These are phyloP conservation scores for Aethionema arabicum DNA, from an alignment of 345 rosid species.

Conservation along the genomic window DNA sequence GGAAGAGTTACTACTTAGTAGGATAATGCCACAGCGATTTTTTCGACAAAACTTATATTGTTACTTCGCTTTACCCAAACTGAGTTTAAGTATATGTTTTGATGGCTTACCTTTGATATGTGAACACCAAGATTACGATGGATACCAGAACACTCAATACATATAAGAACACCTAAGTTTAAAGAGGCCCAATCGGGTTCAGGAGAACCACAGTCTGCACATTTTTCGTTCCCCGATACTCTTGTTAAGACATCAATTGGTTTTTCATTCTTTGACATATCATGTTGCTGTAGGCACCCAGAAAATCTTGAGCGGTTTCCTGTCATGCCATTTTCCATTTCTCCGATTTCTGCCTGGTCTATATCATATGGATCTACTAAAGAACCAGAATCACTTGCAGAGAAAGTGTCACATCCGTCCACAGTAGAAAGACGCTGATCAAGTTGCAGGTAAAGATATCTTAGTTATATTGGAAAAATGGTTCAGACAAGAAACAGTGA, in stretches of 20 bases:
- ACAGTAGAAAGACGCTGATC: constrained; percentile 50
- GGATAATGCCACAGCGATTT: neutral
- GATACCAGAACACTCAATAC: constrained; percentile 78
- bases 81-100: no score
- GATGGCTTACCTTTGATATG: constrained; percentile 62
- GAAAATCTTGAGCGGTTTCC: constrained; percentile 46
- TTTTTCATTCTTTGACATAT: constrained; percentile 46
- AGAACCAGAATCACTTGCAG: constrained; percentile 49
- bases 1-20: constrained; percentile 8
- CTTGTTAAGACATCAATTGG: constrained; percentile 61
- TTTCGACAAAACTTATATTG: no score
- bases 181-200: constrained; percentile 91
- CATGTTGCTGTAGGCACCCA: constrained; percentile 49
- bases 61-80: neutral
- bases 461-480: constrained; percentile 8
- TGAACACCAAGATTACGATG: constrained; percentile 89
- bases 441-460: constrained; percentile 22
- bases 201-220: constrained; percentile 79
- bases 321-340: constrained; percentile 36
- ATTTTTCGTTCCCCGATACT: constrained; percentile 64
- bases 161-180: constrained; percentile 71
- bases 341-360: constrained; percentile 45
- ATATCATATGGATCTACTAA: constrained; percentile 45
- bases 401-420: constrained; percentile 47
- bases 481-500: constrained; percentile 24